Evolutionary conservation across 257 asterid species (phyloP).

Genomic region (Lantana camara): DNA sequence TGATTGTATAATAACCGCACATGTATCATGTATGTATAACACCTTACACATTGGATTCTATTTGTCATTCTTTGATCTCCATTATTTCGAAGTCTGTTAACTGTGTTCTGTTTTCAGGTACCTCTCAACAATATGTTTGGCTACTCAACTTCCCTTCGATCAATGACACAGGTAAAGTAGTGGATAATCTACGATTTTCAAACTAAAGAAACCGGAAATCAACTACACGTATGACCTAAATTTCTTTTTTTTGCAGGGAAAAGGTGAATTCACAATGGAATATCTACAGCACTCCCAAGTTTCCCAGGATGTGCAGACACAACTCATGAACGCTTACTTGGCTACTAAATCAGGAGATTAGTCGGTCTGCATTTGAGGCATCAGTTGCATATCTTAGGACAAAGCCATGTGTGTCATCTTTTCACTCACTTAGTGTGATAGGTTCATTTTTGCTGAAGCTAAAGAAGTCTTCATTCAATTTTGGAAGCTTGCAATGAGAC

Average conservation of each 20-base stretch:
- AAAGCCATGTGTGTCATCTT: slow-evolving; percentile 2
- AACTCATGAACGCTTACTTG: slow-evolving; percentile 69
- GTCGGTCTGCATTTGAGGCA: slow-evolving; percentile 21
- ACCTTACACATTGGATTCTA: no score
- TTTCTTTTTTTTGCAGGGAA: slow-evolving; percentile 58
- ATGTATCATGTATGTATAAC: slow-evolving; percentile 61
- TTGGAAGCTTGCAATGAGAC: slow-evolving; percentile 26
- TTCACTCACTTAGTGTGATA: slow-evolving; percentile 20
- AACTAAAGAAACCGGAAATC: neutral
- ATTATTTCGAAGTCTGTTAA: no score
- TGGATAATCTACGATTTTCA: neutral
- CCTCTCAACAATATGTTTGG: slow-evolving; percentile 99
- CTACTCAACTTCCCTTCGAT: slow-evolving; percentile 94
- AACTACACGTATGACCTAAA: neutral
- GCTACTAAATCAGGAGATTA: slow-evolving; percentile 57
- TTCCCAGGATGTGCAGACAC: slow-evolving; percentile 83
- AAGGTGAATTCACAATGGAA: slow-evolving; percentile 99
- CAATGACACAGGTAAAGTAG: slow-evolving; percentile 91
- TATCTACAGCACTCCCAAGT: slow-evolving; percentile 81
- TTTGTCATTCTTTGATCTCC: no score
- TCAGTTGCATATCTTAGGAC: neutral
- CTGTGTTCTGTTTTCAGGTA: slow-evolving; percentile 85
- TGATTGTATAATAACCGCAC: slow-evolving; percentile 80
- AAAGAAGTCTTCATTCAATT: slow-evolving; percentile 28
- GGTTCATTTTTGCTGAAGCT: slow-evolving; percentile 21